Evolutionary conservation across 73 alveolate species (phyloP).

Genomic region (Halteria grandinella): DNA sequence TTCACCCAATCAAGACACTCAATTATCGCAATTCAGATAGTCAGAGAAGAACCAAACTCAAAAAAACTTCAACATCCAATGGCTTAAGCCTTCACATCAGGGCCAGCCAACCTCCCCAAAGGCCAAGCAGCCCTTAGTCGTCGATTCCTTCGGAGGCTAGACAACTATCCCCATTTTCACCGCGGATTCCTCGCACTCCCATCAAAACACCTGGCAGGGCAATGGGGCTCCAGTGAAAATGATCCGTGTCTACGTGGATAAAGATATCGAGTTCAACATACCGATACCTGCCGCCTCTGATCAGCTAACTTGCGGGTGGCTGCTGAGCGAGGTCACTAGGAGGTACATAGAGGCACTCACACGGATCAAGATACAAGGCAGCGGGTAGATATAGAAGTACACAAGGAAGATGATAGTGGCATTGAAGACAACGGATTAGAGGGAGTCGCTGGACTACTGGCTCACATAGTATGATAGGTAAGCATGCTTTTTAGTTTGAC

Average conservation of each 20-base stretch:
- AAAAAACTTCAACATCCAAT: too few species aligned
- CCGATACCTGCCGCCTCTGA: conserved; percentile 37
- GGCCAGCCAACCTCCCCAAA: too few species aligned
- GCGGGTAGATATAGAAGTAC: background rate
- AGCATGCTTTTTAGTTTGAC: background rate
- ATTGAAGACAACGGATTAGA: conserved; percentile 38
- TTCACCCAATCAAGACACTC: too few species aligned
- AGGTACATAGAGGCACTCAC: conserved; percentile 31
- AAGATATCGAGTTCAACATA: conserved; percentile 27
- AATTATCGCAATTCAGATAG: too few species aligned
- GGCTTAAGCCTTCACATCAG: too few species aligned
- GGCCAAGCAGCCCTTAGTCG: too few species aligned
- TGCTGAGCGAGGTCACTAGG: conserved; percentile 58
- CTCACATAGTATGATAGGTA: conserved; percentile 60
- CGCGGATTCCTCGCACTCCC: too few species aligned
- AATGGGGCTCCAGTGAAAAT: background rate
- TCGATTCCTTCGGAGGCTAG: too few species aligned
- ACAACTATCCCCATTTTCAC: too few species aligned
- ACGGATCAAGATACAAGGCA: conserved; percentile 9
- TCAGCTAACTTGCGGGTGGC: conserved; percentile 69
- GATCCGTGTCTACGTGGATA: conserved; percentile 44
- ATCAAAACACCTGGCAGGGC: too few species aligned
- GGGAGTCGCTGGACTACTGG: conserved; percentile 63
- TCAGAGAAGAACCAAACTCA: too few species aligned
- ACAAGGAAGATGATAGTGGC: conserved; percentile 59